Evolutionary conservation across 441 rosid species (phyloP).

Genomic region (Adansonia grandidieri): DNA sequence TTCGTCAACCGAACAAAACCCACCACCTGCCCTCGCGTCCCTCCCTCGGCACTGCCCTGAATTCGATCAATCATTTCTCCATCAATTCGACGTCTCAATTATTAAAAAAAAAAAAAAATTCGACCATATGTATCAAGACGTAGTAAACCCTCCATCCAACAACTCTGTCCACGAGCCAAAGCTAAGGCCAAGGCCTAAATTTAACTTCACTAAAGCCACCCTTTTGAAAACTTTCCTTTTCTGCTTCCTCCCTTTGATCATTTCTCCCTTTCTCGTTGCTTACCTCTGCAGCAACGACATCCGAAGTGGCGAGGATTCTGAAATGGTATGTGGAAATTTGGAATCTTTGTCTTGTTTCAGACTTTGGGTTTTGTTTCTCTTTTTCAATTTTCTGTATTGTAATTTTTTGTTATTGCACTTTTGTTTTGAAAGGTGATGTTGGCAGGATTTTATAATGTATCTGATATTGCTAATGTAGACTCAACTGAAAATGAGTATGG

Average conservation of each 20-base stretch:
- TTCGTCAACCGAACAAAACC: neutral
- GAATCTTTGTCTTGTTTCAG: neutral
- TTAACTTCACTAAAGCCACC: slow-evolving; percentile 25
- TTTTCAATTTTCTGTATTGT: neutral
- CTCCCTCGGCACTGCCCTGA: neutral
- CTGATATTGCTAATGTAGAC: slow-evolving; percentile 35
- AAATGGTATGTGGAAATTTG: slow-evolving; percentile 12
- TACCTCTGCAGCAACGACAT: slow-evolving; percentile 11
- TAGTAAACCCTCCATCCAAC: neutral
- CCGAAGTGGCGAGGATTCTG: slow-evolving; percentile 3
- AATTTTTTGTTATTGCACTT: neutral
- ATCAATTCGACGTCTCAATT: neutral
- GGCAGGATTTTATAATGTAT: slow-evolving; percentile 33
- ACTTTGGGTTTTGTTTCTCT: neutral
- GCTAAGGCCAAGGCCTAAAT: slow-evolving; percentile 10
- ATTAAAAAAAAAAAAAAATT: neutral
- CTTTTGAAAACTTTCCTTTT: slow-evolving; percentile 24
- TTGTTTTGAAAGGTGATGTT: slow-evolving; percentile 33
- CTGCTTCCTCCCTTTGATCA: slow-evolving; percentile 26
- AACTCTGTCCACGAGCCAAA: slow-evolving; percentile 16
- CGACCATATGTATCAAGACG: neutral
- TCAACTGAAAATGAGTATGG: slow-evolving; percentile 41
- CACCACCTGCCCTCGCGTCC: neutral
- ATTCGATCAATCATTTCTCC: neutral
- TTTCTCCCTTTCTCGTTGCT: slow-evolving; percentile 37